These are phyloP conservation scores for Arctium minus DNA, from an alignment of 129 eudicot species.

Conservation along the genomic window DNA sequence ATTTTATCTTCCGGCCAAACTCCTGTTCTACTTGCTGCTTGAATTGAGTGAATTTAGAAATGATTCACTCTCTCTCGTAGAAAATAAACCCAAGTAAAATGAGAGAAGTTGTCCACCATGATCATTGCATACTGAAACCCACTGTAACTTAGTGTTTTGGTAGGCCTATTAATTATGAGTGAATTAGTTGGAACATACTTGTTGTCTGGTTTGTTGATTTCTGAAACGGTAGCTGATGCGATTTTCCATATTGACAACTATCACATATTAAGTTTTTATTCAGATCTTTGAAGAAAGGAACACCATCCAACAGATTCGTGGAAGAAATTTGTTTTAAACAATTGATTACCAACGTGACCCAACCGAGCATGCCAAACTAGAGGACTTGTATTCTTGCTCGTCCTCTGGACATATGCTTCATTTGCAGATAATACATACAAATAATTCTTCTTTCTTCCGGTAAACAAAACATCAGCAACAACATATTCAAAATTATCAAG, in stretches of 20 bases:
- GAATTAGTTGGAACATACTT: not conserved
- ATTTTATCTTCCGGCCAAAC: not conserved
- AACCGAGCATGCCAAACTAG: not conserved
- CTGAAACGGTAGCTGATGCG: not conserved
- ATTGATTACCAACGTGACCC: not conserved
- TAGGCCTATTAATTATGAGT: conserved; percentile 5
- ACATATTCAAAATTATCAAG: too few relatives aligned
- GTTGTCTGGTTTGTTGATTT: conserved; percentile 1
- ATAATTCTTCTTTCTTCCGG: not conserved
- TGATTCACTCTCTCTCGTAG: not conserved
- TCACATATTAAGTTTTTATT: too few relatives aligned
- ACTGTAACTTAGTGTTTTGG: too few relatives aligned
- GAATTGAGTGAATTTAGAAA: not conserved
- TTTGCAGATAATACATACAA: not conserved
- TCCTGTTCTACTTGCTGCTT: not conserved
- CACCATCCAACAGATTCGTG: not conserved
- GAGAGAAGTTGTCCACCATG: not conserved
- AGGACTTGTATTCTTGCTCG: not conserved
- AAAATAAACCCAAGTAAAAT: not conserved
- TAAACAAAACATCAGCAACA: not conserved
- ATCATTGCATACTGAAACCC: not conserved
- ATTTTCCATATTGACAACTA: too few relatives aligned
- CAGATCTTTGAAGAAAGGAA: too few relatives aligned
- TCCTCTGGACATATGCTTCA: not conserved
- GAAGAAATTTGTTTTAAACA: too few relatives aligned